A percentile compares a stretch with the other conserved stretches of the same genome.
phyloP scores from a whole-genome alignment of 2,329 filamentous ascomycete species.

The Xylaria sp. region DNA sequence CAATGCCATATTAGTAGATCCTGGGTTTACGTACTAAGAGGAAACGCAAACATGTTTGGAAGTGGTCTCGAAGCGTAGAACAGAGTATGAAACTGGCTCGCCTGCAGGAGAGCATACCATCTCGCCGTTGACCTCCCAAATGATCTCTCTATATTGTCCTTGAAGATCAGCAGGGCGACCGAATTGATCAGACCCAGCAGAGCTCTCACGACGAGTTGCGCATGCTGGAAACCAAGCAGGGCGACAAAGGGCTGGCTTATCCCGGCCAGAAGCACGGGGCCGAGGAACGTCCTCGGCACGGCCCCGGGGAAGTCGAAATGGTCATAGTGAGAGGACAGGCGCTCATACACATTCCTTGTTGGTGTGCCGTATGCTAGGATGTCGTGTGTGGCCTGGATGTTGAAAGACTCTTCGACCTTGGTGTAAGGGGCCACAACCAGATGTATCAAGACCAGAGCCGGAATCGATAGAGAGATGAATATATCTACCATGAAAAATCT shows the following conservation, averaged over 20 bases:
- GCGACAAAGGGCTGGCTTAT: conserved; percentile 73
- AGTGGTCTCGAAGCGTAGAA: conserved; percentile 93
- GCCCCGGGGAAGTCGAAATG: conserved; percentile 91
- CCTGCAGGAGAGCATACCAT: conserved; percentile 84
- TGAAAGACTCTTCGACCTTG: conserved; percentile 99
- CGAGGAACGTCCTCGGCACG: conserved; percentile 90
- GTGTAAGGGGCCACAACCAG: conserved; percentile 84
- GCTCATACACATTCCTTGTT: conserved; percentile 60
- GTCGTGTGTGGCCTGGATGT: conserved; percentile 93
- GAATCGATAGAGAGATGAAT: conserved; percentile 65
- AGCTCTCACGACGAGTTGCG: conserved; percentile 74
- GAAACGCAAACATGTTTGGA: conserved; percentile 97
- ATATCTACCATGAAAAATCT: conserved; percentile 54
- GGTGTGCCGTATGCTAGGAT: conserved; percentile 84
- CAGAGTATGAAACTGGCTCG: conserved; percentile 88
- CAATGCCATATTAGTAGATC: not conserved
- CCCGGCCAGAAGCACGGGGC: conserved; percentile 78
- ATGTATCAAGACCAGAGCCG: conserved; percentile 72
- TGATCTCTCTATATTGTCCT: conserved; percentile 67
- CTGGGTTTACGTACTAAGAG: conserved; percentile 70
- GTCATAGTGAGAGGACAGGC: conserved; percentile 76
- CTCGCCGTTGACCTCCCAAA: conserved; percentile 75
- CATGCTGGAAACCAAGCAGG: conserved; percentile 64
- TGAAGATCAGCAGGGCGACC: conserved; percentile 72
- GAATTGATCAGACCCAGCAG: conserved; percentile 83